These are phyloP conservation scores for Yamadazyma siamensis DNA, from an alignment of 1,139 yeast species.

Conservation along the genomic window DNA sequence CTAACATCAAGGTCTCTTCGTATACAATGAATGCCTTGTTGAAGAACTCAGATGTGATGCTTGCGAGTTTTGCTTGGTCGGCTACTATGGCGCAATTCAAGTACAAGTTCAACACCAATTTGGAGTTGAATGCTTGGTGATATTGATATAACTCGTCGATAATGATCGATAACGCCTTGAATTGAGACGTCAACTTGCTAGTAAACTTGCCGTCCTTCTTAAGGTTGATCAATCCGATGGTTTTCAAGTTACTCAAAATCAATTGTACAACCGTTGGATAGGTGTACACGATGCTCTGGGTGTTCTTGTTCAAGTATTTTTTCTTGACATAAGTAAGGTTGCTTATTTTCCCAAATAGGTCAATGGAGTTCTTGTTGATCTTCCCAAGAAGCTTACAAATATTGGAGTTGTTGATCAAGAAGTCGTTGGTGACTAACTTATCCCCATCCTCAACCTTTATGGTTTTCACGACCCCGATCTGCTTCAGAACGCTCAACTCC, in stretches of 20 bases:
- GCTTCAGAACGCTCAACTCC: constrained; percentile 30
- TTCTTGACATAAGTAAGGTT: constrained; percentile 56
- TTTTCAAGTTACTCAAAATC: constrained; percentile 58
- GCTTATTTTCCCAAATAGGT: constrained; percentile 51
- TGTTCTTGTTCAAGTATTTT: constrained; percentile 52
- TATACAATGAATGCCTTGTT: constrained; percentile 85
- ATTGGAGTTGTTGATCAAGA: constrained; percentile 59
- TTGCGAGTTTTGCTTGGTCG: constrained; percentile 58
- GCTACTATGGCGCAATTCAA: constrained; percentile 64
- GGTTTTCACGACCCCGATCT: constrained; percentile 35
- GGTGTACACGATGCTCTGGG: constrained; percentile 55
- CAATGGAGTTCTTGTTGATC: constrained; percentile 31
- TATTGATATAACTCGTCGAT: constrained; percentile 63
- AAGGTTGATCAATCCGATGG: constrained; percentile 31
- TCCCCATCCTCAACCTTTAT: constrained; percentile 31
- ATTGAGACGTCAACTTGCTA: constrained; percentile 42
- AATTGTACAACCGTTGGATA: constrained; percentile 71
- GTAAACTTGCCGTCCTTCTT: constrained; percentile 18
- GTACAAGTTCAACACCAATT: constrained; percentile 48
- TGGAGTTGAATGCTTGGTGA: constrained; percentile 47
- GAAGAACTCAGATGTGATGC: constrained; percentile 80
- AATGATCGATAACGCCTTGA: constrained; percentile 71
- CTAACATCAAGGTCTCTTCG: constrained; percentile 60
- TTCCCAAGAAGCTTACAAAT: constrained; percentile 70
- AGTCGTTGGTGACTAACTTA: constrained; percentile 31